Base-by-base conservation (phyloP, 176 grass and related monocot genomes). In the Dendrocalamus sinicus region DNA sequence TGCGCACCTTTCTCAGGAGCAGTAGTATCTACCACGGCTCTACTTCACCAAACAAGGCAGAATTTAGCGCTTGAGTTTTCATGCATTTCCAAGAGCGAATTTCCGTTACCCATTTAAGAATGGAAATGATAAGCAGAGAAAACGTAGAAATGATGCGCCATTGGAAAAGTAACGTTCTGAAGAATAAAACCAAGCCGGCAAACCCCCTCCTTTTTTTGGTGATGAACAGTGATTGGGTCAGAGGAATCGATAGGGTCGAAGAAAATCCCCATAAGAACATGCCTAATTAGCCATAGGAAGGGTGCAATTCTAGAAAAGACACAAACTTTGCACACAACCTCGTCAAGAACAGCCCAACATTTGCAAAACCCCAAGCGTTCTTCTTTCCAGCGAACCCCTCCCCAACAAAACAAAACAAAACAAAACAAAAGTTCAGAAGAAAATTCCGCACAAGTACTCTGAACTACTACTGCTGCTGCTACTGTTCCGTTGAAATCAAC, bases 401-500 rank as follows among this genome's bases (percentile, higher is more conserved):
- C 70, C 1, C 9, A 3, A 48, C 30, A 41, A 51, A 32, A 24
- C 0, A 30, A 30, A 30, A 30, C 28, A 30, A 30, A 30, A 30
- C 28, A 30, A 30, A 30, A 30, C 28, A 5, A 12, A 70, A 4
- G 40, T 50, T 28, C 46, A 19, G 9, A 37, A 19, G 22, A 43
- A 57, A 22, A 26, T 50, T 57, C 32, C 5, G 20, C 28, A 20
- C 15, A 32, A 6, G 24, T 7, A 7, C 58, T 22, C 23, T 64
- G 61, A 28, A 64, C 60, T 28, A 13, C 22, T 60, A 5, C 22
- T 5, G 3, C 58, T 1, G 3, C 72, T 10, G 47, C 11, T 43
- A 73, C 84, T 73, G 67, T 86, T 86, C 76, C 84, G 64, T 80
- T 30, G 53, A 73, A 52, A 80, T 73, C 26, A 12, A 13, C 46